phyloP scores from a whole-genome alignment of 148 eudicot species.

The Chenopodium quinoa region DNA sequence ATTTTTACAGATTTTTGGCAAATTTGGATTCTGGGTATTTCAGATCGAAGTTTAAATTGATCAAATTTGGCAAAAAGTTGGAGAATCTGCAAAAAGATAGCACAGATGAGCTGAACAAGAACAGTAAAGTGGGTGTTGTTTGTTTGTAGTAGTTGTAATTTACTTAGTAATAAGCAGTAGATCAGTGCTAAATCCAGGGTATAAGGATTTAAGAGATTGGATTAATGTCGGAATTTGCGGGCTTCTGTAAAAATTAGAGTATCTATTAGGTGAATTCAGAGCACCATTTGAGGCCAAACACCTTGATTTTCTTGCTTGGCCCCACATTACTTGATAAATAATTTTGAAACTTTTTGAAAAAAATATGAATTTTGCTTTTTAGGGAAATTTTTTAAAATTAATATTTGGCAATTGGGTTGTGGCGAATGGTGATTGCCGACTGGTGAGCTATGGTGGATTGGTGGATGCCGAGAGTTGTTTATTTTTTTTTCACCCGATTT shows the following conservation, averaged over 20 bases:
- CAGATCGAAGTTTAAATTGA: conserved; percentile 14
- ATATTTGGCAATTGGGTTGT: no score
- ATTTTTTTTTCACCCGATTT: no score
- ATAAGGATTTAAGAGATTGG: not conserved
- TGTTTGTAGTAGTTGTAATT: not conserved
- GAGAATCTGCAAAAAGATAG: not conserved
- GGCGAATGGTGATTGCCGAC: no score
- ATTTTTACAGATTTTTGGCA: not conserved
- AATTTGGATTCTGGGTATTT: not conserved
- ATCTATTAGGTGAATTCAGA: not conserved
- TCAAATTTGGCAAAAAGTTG: not conserved
- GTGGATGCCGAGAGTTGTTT: no score
- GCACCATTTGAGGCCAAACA: not conserved
- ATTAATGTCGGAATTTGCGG: not conserved
- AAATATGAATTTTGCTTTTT: not conserved
- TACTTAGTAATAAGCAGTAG: not conserved
- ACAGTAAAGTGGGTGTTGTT: conserved; percentile 11
- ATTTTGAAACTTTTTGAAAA: no score
- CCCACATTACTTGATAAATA: not conserved
- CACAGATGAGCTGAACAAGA: not conserved
- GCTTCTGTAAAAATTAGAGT: not conserved
- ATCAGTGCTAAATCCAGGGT: not conserved
- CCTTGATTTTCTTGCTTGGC: not conserved
- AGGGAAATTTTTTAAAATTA: no score
- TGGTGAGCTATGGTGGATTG: no score